Conservation (phyloP, 768 basidiomycete species). For the Leccinum broughii region DNA sequence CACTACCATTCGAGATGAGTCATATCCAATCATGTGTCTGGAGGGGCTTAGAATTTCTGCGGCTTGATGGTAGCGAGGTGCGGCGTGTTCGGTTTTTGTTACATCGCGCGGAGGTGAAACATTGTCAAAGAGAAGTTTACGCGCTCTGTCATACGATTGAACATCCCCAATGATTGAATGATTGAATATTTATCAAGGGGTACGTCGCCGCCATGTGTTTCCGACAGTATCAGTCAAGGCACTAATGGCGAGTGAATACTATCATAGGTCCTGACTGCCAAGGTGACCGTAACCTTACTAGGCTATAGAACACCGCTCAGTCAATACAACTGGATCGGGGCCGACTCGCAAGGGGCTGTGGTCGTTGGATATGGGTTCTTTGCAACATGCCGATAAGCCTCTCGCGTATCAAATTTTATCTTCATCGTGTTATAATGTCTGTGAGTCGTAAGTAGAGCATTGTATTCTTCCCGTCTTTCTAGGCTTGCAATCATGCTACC, state of each 20-base stretch:
- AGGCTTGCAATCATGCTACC: not conserved
- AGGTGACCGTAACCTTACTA: not conserved
- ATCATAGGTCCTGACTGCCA: not conserved
- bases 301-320: not conserved
- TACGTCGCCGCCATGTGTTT: not conserved
- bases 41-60: not conserved
- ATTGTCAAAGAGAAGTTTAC: not conserved
- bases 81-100: not conserved
- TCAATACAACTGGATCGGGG: not conserved
- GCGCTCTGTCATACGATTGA: not conserved
- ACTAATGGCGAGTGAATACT: too few species aligned
- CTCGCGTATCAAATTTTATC: conserved; percentile 9
- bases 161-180: not conserved
- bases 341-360: not conserved
- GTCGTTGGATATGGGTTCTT: not conserved
- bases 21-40: not conserved
- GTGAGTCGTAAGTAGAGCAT: not conserved
- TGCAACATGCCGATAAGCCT: conserved; percentile 5
- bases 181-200: not conserved
- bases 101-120: not conserved
- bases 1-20: not conserved
- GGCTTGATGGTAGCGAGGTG: not conserved
- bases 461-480: not conserved
- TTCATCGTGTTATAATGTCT: not conserved
- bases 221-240: not conserved